A percentile compares a stretch with the other conserved stretches of the same genome.
These are phyloP conservation scores for Coniochaeta sp. DNA, from an alignment of 2,329 filamentous ascomycete genomes.

Conservation along the genomic window DNA sequence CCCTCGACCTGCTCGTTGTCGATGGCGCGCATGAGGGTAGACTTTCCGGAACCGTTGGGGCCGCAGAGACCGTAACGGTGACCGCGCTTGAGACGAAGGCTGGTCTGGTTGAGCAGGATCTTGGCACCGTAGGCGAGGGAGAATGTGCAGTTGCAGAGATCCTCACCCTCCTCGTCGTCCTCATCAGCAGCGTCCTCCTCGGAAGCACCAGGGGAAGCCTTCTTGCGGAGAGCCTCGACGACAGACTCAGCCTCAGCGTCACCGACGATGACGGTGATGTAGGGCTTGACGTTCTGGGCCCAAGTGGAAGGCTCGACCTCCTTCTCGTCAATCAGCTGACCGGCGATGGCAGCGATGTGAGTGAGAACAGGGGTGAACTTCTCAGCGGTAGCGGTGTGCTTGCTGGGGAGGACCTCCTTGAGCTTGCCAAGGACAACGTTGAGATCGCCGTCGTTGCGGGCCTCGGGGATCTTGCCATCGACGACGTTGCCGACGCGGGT, in stretches of 20 bases:
- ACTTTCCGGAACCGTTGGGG: constrained; percentile 99
- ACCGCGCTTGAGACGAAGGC: constrained; percentile 95
- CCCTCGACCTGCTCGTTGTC: constrained; percentile 99
- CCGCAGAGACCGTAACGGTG: constrained; percentile 99
- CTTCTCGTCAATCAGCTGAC: constrained; percentile 97
- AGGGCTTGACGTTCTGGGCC: constrained; percentile 76
- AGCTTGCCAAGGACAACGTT: constrained; percentile 72
- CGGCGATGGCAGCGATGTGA: constrained; percentile 85
- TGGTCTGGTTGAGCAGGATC: constrained; percentile 98
- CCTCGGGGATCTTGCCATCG: constrained; percentile 93
- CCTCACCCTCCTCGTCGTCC: constrained; percentile 96
- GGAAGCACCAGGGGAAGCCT: constrained; percentile 66
- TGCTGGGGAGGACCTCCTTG: constrained; percentile 52
- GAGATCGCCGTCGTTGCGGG: constrained; percentile 78
- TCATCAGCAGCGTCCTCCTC: constrained; percentile 65
- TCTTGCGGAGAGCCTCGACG: constrained; percentile 78
- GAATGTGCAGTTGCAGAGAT: constrained; percentile 99
- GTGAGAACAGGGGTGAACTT: constrained; percentile 72
- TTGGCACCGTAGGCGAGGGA: constrained; percentile 99
- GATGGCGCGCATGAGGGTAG: constrained; percentile 99
- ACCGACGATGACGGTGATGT: constrained; percentile 74
- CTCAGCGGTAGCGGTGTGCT: constrained; percentile 47
- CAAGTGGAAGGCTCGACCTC: constrained; percentile 69
- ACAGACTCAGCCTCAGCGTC: constrained; percentile 68
- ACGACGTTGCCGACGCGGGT: constrained; percentile 85